Conservation (phyloP, 2,329 filamentous ascomycete species). For the Madurella mycetomatis region DNA sequence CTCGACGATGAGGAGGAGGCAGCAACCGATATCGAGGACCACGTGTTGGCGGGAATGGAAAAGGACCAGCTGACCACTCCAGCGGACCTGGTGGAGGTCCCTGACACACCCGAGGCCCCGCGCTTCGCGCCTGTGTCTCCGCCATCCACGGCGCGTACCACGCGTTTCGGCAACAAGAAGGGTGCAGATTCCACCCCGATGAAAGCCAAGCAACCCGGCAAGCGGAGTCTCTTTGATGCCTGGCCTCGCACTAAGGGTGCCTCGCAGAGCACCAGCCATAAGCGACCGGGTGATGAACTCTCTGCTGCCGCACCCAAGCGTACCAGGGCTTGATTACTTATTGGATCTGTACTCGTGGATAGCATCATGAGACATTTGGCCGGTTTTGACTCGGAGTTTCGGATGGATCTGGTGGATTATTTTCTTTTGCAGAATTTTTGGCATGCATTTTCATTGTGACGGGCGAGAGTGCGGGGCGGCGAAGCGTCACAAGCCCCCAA, state of each 20-base stretch:
- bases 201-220: constrained; percentile 34
- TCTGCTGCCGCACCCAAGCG: constrained; percentile 38
- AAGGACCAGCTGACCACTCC: constrained; percentile 35
- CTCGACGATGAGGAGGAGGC: constrained; percentile 56
- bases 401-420: constrained; percentile 6
- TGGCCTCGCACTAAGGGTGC: constrained; percentile 63
- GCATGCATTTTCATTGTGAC: constrained; percentile 4
- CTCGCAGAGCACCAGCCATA: constrained; percentile 37
- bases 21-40: constrained; percentile 54
- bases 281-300: constrained; percentile 38
- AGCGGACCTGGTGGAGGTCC: constrained; percentile 31
- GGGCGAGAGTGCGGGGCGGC: background rate
- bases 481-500: background rate
- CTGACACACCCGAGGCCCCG: constrained; percentile 51
- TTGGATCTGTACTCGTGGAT: constrained; percentile 2
- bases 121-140: constrained; percentile 57
- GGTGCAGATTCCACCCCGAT: constrained; percentile 39
- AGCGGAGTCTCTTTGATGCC: constrained; percentile 59
- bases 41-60: constrained; percentile 30
- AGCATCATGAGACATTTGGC: constrained; percentile 6
- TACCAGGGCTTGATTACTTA: constrained; percentile 23
- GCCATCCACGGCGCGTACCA: constrained; percentile 57
- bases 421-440: background rate
- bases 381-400: constrained; percentile 10
- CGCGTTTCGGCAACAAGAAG: constrained; percentile 52